These are phyloP conservation scores for Sonneratia caseolaris DNA, from an alignment of 345 rosid species.

Conservation along the genomic window DNA sequence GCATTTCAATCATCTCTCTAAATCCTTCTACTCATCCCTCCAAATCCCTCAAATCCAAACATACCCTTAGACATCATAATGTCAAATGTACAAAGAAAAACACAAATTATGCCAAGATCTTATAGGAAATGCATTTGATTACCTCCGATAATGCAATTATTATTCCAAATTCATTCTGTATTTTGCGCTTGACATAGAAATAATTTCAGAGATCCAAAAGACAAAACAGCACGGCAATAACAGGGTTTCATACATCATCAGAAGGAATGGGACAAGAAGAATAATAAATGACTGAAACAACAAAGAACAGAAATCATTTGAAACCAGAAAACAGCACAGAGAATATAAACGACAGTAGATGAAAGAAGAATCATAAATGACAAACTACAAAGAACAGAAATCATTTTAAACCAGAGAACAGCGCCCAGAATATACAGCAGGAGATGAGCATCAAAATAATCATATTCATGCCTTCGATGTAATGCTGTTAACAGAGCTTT, in stretches of 20 bases:
- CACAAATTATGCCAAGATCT: background rate
- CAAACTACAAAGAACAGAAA: background rate
- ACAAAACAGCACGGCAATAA: background rate
- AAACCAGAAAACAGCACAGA: background rate
- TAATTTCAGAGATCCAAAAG: background rate
- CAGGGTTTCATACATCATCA: background rate
- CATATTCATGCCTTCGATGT: conserved; percentile 31
- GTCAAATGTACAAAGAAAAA: too few species aligned
- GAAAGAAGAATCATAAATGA: background rate
- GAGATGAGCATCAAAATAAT: background rate
- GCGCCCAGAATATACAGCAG: background rate
- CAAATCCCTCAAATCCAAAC: too few species aligned
- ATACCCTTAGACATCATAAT: too few species aligned
- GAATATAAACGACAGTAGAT: background rate
- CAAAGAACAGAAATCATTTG: background rate
- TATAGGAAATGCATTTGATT: too few species aligned
- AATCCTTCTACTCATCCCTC: too few species aligned
- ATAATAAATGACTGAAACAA: background rate
- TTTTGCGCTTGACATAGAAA: background rate
- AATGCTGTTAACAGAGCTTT: conserved; percentile 16
- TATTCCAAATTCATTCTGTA: background rate
- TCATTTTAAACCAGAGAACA: background rate
- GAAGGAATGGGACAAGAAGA: background rate
- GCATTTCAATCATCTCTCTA: too few species aligned
- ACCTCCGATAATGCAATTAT: background rate